Evolutionary conservation across 805 yeast species (phyloP).

Genomic region (Grigorovia jiainica): DNA sequence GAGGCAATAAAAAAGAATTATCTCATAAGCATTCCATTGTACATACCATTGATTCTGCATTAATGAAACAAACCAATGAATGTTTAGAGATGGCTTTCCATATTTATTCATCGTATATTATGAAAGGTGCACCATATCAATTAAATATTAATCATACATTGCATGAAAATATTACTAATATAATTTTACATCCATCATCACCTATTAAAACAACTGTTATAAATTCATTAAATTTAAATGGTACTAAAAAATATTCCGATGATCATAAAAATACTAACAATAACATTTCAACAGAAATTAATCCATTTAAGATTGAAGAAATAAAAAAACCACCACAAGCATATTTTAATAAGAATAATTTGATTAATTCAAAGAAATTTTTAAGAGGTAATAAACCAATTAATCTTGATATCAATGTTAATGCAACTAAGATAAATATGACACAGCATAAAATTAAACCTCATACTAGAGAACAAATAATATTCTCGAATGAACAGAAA

Average conservation of each 20-base stretch:
- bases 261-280: no score
- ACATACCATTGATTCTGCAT: slow-evolving; percentile 30
- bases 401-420: no score
- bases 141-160: slow-evolving; percentile 56
- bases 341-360: background rate
- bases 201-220: slow-evolving; percentile 12
- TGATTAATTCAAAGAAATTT: background rate
- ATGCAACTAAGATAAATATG: no score
- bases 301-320: background rate
- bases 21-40: slow-evolving; percentile 13
- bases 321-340: background rate
- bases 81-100: slow-evolving; percentile 54
- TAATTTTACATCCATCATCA: slow-evolving; percentile 33
- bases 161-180: slow-evolving; percentile 34
- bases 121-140: slow-evolving; percentile 57
- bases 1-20: slow-evolving; percentile 7
- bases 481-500: background rate
- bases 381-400: background rate
- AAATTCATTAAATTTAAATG: background rate
- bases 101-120: slow-evolving; percentile 56
- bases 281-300: background rate
- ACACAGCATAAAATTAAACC: no score
- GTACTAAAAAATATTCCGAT: no score
- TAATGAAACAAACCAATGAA: slow-evolving; percentile 39
- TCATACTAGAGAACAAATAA: background rate